These are phyloP conservation scores for Penicillium angulare DNA, from an alignment of 495 filamentous ascomycete genomes.

Conservation along the genomic window DNA sequence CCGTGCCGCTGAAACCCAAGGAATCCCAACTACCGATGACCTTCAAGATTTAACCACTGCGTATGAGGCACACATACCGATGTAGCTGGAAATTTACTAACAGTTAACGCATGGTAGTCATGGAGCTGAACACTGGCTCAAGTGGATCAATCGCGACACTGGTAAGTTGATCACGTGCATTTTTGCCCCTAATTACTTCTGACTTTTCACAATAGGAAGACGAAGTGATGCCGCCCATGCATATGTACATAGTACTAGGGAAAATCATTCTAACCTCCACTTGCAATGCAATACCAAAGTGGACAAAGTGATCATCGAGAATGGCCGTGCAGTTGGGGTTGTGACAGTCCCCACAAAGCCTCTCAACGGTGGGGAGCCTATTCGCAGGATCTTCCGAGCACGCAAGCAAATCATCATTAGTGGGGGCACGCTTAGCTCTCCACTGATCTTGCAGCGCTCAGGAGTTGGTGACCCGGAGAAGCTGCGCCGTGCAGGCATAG, in stretches of 20 bases:
- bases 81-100: too few species aligned
- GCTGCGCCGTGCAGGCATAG: constrained; percentile 65
- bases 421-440: constrained; percentile 77
- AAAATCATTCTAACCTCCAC: constrained; percentile 68
- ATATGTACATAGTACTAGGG: constrained; percentile 67
- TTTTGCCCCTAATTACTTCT: constrained; percentile 4
- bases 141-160: constrained; percentile 70
- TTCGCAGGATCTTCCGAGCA: constrained; percentile 60
- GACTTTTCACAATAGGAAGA: constrained; percentile 34
- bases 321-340: constrained; percentile 63
- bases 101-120: too few species aligned
- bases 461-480: constrained; percentile 72
- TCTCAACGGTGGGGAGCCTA: constrained; percentile 44
- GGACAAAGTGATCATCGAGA: constrained; percentile 76
- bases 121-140: constrained; percentile 48
- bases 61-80: constrained; percentile 30
- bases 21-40: constrained; percentile 69
- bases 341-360: constrained; percentile 56
- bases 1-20: constrained; percentile 72
- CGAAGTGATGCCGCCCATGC: constrained; percentile 72
- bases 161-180: constrained; percentile 18
- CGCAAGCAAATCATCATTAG: constrained; percentile 77
- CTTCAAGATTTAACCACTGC: constrained; percentile 65
- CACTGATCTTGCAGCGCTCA: constrained; percentile 74
- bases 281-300: constrained; percentile 78